Evolutionary conservation across 2,329 filamentous ascomycete genomes (phyloP).

Genomic region (Incumbomyces delicatus): DNA sequence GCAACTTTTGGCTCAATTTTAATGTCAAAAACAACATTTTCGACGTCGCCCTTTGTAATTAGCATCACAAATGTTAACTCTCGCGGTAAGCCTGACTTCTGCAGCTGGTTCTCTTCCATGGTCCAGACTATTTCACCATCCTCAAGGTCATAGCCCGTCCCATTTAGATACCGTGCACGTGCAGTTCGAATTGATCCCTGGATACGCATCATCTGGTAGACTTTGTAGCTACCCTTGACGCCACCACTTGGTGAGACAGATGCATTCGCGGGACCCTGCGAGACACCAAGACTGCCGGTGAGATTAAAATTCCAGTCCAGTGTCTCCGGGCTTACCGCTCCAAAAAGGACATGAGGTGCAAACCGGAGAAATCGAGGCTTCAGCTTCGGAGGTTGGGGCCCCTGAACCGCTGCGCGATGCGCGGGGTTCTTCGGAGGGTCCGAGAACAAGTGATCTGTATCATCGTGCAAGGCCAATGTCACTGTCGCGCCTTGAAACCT

Average conservation of each 20-base stretch:
- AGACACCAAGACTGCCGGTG: conserved; percentile 37
- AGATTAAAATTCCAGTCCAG: conserved; percentile 41
- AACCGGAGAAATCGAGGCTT: conserved; percentile 40
- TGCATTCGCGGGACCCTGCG: conserved; percentile 34
- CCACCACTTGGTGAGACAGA: conserved; percentile 34
- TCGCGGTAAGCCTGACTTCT: conserved; percentile 40
- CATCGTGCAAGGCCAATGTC: conserved; percentile 29
- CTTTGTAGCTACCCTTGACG: conserved; percentile 32
- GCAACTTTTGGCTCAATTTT: conserved; percentile 36
- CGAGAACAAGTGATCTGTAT: conserved; percentile 8
- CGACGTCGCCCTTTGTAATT: conserved; percentile 35
- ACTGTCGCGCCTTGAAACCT: conserved; percentile 41
- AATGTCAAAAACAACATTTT: conserved; percentile 32
- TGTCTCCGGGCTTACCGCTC: conserved; percentile 38
- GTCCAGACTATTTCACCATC: conserved; percentile 42
- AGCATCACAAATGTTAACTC: conserved; percentile 45
- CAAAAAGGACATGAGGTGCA: conserved; percentile 42
- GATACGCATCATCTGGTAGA: conserved; percentile 43
- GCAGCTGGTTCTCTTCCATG: conserved; percentile 40
- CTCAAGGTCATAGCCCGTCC: conserved; percentile 31
- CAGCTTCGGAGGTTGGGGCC: conserved; percentile 8
- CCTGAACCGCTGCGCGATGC: not conserved
- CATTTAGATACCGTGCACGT: conserved; percentile 15
- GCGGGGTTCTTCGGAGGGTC: not conserved
- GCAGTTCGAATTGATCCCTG: conserved; percentile 38